Conservation (phyloP, 2,329 filamentous ascomycete species). For the Calonectria hawksworthii region DNA sequence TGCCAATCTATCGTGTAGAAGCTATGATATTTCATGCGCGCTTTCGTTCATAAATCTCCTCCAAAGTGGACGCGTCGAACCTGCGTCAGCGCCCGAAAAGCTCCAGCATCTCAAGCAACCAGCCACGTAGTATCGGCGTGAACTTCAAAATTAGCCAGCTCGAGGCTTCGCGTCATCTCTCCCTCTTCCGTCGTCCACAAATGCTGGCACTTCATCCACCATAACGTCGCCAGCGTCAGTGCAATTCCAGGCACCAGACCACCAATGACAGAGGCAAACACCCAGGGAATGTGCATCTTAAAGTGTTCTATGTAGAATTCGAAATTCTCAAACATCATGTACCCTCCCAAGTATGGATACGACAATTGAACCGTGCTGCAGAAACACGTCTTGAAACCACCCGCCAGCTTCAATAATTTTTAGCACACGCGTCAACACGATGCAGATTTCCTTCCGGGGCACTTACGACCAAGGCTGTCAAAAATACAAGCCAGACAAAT, state of each 20-base stretch:
- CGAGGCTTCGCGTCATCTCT: neutral
- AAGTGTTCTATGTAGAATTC: constrained; percentile 24
- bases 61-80: neutral
- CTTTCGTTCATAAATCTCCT: neutral
- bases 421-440: neutral
- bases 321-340: constrained; percentile 20
- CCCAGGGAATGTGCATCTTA: constrained; percentile 11
- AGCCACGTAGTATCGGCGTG: constrained; percentile 16
- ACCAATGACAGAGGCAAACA: constrained; percentile 14
- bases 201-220: constrained; percentile 27
- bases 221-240: neutral
- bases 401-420: neutral
- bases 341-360: constrained; percentile 14
- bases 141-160: constrained; percentile 12
- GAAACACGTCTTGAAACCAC: constrained; percentile 18
- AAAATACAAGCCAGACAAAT: constrained; percentile 18
- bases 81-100: neutral
- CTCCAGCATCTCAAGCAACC: neutral
- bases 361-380: constrained; percentile 21
- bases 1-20: neutral
- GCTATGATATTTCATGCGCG: too few species aligned
- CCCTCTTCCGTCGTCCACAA: constrained; percentile 20
- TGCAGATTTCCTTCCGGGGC: neutral
- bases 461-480: constrained; percentile 15
- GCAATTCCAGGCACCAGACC: constrained; percentile 5